Evolutionary conservation across 176 grass and related monocot genomes (phyloP).

Genomic region (Lolium rigidum): DNA sequence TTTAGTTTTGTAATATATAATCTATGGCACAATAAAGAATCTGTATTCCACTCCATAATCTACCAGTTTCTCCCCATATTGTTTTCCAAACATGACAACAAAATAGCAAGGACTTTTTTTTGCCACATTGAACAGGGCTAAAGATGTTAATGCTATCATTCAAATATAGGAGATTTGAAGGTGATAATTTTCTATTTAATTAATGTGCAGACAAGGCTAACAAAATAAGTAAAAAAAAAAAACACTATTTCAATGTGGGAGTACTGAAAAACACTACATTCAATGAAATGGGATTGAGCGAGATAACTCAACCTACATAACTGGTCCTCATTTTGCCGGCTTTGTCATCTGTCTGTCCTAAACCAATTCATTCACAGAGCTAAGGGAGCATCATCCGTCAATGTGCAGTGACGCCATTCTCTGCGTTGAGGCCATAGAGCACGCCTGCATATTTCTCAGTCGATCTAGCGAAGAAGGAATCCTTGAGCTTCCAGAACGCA

Average conservation of each 20-base stretch:
- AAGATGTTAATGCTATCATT: not conserved
- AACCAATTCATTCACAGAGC: slow-evolving; percentile 45
- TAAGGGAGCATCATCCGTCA: slow-evolving; percentile 55
- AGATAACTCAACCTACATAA: slow-evolving; percentile 42
- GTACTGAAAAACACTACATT: slow-evolving; percentile 23
- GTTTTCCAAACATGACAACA: not conserved
- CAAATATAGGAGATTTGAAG: not conserved
- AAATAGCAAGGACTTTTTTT: not conserved
- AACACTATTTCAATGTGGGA: slow-evolving; percentile 24
- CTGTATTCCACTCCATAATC: not conserved
- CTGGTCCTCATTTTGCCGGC: not conserved
- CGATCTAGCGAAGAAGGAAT: slow-evolving; percentile 77
- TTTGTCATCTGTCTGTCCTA: slow-evolving; percentile 28
- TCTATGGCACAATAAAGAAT: not conserved
- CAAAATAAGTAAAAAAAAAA: slow-evolving; percentile 10
- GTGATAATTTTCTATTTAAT: not conserved
- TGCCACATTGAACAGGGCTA: not conserved
- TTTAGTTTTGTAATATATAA: not conserved
- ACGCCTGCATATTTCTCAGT: slow-evolving; percentile 95
- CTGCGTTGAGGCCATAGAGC: slow-evolving; percentile 83
- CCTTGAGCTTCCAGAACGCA: slow-evolving; percentile 84
- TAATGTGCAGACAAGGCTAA: slow-evolving; percentile 2
- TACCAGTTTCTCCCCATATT: not conserved
- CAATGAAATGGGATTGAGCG: slow-evolving; percentile 19
- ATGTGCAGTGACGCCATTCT: slow-evolving; percentile 78